Base-by-base conservation (phyloP, 2,329 filamentous ascomycete genomes). In the Herpotrichia juniperi region DNA sequence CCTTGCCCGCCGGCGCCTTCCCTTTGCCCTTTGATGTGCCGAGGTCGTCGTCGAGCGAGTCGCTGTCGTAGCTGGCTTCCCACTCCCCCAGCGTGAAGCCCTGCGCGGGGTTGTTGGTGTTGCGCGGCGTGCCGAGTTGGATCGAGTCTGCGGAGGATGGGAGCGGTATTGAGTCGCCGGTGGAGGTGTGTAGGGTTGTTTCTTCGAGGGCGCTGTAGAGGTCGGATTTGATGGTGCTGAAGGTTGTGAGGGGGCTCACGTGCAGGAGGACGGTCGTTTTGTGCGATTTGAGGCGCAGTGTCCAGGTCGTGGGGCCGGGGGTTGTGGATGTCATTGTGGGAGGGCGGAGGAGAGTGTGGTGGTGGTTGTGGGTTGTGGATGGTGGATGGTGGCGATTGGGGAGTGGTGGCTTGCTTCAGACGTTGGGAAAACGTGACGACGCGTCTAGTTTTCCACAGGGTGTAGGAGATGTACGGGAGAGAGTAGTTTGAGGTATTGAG, bases 201-300 rank as follows among this genome's bases (percentile, higher is more conserved):
- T 79, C 70, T 30, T 65, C 51, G 2, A 81, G 66, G 0, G 76
- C 76, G 42, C 65, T 58, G 48, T 76, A 69, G 10, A 81, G 76
- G 24, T 74, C 64, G 6, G 64, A 35, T 57, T 79, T 78, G 19
- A 81, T 64, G 1, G 65, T 63, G 12, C 58, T 37, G 48, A 81
- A 72, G 43, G 71, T 68, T 48, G 73, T 62, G 5, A 79, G 68
- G 0, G 76, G 76, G 46, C 78, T 73, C 58, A 73, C 66, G 65
- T 80, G 76, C 0, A 81, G 71, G 35, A 81, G 63, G 54, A 81
- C 62, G 28, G 79, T 81, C 26, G 73, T 77, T 42, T 73, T 75
- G 62, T 73, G 64, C 47, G 75, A 66, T 59, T 81, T 81, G 60
- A 81, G 74, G 51, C 78, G 77, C 25, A 81, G 70, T 1, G 77